Conservation (phyloP, 2,329 filamentous ascomycete species). For the Cryphonectria parasitica region DNA sequence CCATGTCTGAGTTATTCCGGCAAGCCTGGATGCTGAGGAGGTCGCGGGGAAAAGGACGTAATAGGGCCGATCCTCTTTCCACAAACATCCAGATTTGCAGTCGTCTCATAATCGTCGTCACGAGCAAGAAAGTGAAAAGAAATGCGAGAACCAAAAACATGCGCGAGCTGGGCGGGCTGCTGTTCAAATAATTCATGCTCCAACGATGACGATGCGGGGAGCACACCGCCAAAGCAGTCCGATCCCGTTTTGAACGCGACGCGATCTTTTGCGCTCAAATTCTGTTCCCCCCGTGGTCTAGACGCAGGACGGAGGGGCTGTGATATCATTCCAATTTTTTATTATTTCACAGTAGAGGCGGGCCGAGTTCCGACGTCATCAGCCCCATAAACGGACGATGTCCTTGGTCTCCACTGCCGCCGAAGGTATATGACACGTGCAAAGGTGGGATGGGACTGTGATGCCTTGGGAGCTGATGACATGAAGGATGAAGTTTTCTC, state of each 20-base stretch:
- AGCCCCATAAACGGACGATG: neutral
- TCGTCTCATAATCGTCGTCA: neutral
- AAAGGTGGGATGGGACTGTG: neutral
- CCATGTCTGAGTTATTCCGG: no score
- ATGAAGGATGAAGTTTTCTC: neutral
- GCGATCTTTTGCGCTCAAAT: conserved; percentile 15
- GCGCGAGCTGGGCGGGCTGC: neutral
- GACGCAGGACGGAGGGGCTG: neutral
- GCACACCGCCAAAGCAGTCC: neutral
- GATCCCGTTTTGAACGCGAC: neutral
- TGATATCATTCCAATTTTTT: neutral
- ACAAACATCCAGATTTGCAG: neutral
- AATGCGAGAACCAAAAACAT: neutral
- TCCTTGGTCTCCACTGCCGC: neutral
- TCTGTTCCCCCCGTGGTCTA: neutral
- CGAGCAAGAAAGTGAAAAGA: neutral
- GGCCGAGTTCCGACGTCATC: neutral
- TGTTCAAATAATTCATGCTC: neutral
- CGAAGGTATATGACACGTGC: neutral
- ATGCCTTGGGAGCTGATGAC: neutral
- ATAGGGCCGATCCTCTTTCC: neutral
- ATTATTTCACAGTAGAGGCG: no score
- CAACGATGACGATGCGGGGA: neutral
- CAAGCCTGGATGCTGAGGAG: no score
- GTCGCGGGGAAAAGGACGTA: neutral